phyloP scores from a whole-genome alignment of 1,284 basidiomycete genomes.

The Inonotus obliquus region DNA sequence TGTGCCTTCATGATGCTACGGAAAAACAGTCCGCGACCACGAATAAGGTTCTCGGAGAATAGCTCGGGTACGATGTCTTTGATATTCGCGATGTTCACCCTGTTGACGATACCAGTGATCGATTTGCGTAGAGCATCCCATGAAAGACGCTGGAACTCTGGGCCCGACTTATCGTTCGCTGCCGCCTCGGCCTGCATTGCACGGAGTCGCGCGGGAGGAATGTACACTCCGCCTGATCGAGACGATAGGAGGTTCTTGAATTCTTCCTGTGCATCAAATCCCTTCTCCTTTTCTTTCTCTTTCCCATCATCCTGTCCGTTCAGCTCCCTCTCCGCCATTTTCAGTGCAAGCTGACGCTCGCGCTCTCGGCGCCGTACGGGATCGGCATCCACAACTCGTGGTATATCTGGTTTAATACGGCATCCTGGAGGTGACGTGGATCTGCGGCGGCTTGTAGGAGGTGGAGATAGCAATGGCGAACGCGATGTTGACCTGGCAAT shows the following conservation, averaged over 20 bases:
- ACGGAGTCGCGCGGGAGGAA: slow-evolving; percentile 89
- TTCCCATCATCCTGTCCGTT: slow-evolving; percentile 50
- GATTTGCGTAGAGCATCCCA: slow-evolving; percentile 99
- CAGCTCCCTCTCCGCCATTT: slow-evolving; percentile 70
- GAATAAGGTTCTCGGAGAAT: slow-evolving; percentile 88
- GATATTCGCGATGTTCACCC: slow-evolving; percentile 95
- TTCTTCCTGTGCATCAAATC: slow-evolving; percentile 68
- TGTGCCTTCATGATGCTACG: slow-evolving; percentile 98
- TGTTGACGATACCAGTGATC: slow-evolving; percentile 99
- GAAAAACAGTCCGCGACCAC: slow-evolving; percentile 85
- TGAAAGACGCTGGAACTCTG: slow-evolving; percentile 93
- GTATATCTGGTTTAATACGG: slow-evolving; percentile 38
- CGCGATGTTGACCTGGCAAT: slow-evolving; percentile 50
- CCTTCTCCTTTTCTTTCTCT: slow-evolving; percentile 38
- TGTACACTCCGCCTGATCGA: slow-evolving; percentile 92
- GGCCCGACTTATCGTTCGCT: slow-evolving; percentile 75
- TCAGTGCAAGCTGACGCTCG: slow-evolving; percentile 71
- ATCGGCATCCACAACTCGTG: slow-evolving; percentile 68
- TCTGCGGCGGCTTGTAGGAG: slow-evolving; percentile 58
- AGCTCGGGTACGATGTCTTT: slow-evolving; percentile 95
- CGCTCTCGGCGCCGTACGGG: slow-evolving; percentile 71
- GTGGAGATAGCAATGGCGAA: slow-evolving; percentile 51
- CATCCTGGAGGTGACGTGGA: slow-evolving; percentile 51
- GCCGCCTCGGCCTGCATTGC: slow-evolving; percentile 85
- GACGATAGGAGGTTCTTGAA: slow-evolving; percentile 76